Evolutionary conservation across 495 filamentous ascomycete genomes (phyloP).

Genomic region (Podospora sp.): DNA sequence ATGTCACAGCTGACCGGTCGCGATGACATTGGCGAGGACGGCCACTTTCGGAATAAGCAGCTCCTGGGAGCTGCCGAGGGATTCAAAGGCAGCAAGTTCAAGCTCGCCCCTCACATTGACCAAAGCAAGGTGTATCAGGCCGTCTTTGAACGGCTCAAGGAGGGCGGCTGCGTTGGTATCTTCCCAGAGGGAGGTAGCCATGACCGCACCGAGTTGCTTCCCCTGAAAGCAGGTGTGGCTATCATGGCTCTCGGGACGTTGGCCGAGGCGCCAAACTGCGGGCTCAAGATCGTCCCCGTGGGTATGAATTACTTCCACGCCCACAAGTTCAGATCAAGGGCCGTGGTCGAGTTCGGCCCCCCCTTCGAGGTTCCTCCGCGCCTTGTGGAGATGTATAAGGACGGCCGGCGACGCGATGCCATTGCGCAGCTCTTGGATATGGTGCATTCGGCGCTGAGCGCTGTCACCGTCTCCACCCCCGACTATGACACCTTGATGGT

Average conservation of each 20-base stretch:
- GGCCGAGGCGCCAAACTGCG: constrained; percentile 83
- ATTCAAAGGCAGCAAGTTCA: constrained; percentile 80
- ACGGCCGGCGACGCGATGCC: constrained; percentile 79
- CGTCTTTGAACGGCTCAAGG: constrained; percentile 78
- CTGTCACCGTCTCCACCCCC: constrained; percentile 90
- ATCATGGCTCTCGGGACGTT: constrained; percentile 97
- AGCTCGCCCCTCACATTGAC: constrained; percentile 89
- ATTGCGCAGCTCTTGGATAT: constrained; percentile 80
- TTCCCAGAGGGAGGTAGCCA: constrained; percentile 98
- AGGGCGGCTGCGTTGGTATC: constrained; percentile 90
- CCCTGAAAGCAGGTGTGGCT: constrained; percentile 95
- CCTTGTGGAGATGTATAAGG: constrained; percentile 82
- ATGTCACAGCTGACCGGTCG: constrained; percentile 78
- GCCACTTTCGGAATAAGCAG: constrained; percentile 48
- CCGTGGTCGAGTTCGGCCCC: constrained; percentile 92
- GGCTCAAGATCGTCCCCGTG: constrained; percentile 97
- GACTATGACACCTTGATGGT: constrained; percentile 98
- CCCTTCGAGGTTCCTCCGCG: constrained; percentile 81
- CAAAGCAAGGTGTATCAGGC: constrained; percentile 92
- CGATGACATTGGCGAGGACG: constrained; percentile 64
- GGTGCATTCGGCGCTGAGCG: constrained; percentile 79
- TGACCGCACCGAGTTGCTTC: constrained; percentile 89
- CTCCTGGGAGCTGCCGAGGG: constrained; percentile 57
- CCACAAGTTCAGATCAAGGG: constrained; percentile 96
- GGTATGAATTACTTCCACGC: constrained; percentile 99